Evolutionary conservation across 2,329 filamentous ascomycete genomes (phyloP), one percentile per base, ranked within the genome.

Genomic region (Septoria linicola): DNA sequence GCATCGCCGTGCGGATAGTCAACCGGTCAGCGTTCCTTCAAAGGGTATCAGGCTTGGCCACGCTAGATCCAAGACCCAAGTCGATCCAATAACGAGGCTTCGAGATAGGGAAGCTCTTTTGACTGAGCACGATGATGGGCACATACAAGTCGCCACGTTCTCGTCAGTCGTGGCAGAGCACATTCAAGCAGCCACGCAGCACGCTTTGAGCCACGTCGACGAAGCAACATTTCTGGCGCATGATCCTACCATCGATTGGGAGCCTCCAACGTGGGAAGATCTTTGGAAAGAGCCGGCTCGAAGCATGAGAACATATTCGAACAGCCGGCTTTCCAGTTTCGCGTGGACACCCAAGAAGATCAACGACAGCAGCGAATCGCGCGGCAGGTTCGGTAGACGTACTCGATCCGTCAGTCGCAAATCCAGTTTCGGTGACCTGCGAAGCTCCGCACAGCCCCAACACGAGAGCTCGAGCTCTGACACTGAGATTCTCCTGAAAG

Each of bases 211-310:
- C 35, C 25, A 41, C 11, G 39, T 11, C 5, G 23, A 25, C 14
- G 23, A 48, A 13, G 4, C 19, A 8, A 4, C 17, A 20, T 40
- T 17, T 8, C 10, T 16, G 17, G 14, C 1, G 16, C 19, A 48
- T 11, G 44, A 48, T 41, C 44, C 36, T 21, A 40, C 44, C 14
- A 48, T 48, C 19, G 44, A 40, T 4, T 48, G 44, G 44, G 36
- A 48, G 44, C 44, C 44, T 17, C 44, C 44, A 10, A 25, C 36
- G 3, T 48, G 44, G 44, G 44, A 48, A 14, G 44, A 48, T 20
- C 44, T 48, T 27, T 48, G 44, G 44, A 40, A 31, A 16, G 35
- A 48, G 13, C n/a, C 44, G 17, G 17, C 34, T 19, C 30, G 36
- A n/a, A 48, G 23, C 27, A 40, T 40, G 10, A 41, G 44, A n/a